Base-by-base conservation (phyloP, 2,329 filamentous ascomycete genomes). In the Metarhizium rileyi region DNA sequence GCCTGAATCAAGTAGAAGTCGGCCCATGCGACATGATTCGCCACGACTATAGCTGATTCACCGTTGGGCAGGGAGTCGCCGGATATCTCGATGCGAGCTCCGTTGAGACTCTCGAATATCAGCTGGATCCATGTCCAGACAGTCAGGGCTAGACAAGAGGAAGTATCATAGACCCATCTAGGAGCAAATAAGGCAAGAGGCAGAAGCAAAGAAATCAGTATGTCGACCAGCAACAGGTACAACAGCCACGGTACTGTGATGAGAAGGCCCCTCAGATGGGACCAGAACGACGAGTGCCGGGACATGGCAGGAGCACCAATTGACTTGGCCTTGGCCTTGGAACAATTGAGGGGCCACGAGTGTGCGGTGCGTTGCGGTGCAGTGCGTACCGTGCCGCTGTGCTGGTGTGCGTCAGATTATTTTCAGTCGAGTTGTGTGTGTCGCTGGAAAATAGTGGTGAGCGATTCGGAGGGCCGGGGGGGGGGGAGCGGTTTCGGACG, bases 1-100 rank as follows among this genome's bases (percentile, higher is more conserved):
- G 73, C 72, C 63, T 84, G 78, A 54, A 83, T 77, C 69, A 82
- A 74, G 66, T 81, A 84, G 59, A 84, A 82, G 62, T 83, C 80
- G 50, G 72, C 69, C 80, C 79, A 83, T 47, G 70, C 71, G 36
- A 81, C 73, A 63, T 83, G 80, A 60, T 83, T 81, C 48, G 73
- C 68, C 48, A 83, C 65, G 28, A 83, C 75, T 48, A 84, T 74
- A 48, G 78, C 79, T 25, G 74, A 79, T 63, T 84, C 80, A n/a
- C 68, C 69, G 10, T 52, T 49, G 1, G 76, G 77, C 8, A 82
- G 63, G 1, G 57, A 51, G 54, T 78, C 74, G 16, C 78, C 78
- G 7, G 77, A 77, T 27, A 74, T 64, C 35, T 69, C 70, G 55
- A 83, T 78, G 48, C 64, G 54, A 38, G 75, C 78, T 36, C 71